phyloP scores from a whole-genome alignment of 2,329 filamentous ascomycete genomes.

The Diplodia seriata region DNA sequence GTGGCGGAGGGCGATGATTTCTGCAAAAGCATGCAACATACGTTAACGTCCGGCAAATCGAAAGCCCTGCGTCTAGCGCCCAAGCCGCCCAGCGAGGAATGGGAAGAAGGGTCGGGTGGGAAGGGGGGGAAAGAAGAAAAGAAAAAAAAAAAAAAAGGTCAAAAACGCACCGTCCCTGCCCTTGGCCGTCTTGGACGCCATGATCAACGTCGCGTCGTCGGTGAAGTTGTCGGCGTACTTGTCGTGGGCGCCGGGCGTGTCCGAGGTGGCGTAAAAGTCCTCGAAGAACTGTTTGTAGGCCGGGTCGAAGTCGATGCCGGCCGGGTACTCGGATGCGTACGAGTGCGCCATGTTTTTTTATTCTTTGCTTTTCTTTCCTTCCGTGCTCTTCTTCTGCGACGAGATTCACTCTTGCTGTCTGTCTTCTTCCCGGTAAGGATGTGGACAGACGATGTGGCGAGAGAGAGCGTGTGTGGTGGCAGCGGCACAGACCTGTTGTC shows the following conservation, averaged over 20 bases:
- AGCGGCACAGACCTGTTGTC: neutral
- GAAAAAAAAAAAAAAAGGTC: constrained; percentile 6
- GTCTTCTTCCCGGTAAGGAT: neutral
- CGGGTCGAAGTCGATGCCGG: constrained; percentile 46
- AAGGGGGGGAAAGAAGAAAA: neutral
- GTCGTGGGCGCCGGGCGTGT: constrained; percentile 57
- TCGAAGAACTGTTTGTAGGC: constrained; percentile 55
- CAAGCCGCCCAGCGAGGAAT: neutral
- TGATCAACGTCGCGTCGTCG: constrained; percentile 58
- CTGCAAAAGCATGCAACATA: no score
- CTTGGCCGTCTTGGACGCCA: constrained; percentile 57
- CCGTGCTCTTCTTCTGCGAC: no score
- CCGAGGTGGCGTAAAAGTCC: constrained; percentile 55
- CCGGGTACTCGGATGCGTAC: constrained; percentile 47
- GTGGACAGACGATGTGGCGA: neutral
- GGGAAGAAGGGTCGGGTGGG: neutral
- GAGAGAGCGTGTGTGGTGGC: neutral
- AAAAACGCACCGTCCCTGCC: constrained; percentile 53
- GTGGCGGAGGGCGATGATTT: constrained; percentile 60
- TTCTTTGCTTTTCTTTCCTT: neutral
- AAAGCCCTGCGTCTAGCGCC: neutral
- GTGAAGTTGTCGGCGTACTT: constrained; percentile 58
- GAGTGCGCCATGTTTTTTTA: neutral
- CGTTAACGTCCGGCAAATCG: no score
- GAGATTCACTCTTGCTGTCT: neutral